Evolutionary conservation across 768 basidiomycete genomes (phyloP), one percentile per base, ranked within the genome.

Genomic region (Pisolithus sp.): DNA sequence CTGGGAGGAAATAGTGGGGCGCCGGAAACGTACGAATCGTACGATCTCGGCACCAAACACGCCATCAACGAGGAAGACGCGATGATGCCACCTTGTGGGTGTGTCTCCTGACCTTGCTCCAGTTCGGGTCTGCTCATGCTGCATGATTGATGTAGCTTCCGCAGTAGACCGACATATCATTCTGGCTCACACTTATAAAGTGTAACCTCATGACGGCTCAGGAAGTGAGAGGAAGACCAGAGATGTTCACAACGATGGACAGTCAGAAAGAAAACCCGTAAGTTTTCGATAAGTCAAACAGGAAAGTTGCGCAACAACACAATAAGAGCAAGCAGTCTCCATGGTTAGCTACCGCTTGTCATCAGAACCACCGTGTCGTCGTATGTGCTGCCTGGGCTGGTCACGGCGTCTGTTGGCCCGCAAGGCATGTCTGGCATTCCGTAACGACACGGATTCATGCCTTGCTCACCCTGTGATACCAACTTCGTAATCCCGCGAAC

Each of bases 1-100:
- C 73, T 98, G 5, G 94, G 93, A 12, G 89, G 90, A 2, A 90
- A 89, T 50, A 83, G 86, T n/a, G n/a, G n/a, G n/a, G n/a, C n/a
- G n/a, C n/a, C n/a, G n/a, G n/a, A n/a, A n/a, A n/a, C n/a, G n/a
- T n/a, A n/a, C n/a, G n/a, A n/a, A n/a, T n/a, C n/a, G n/a, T n/a
- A n/a, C n/a, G n/a, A n/a, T n/a, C n/a, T n/a, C 50, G 80, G 93
- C 2, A 71, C 80, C 2, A 87, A 94, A 52, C 76, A 83, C 49
- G 80, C 86, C 18, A 83, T 90, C 24, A 89, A 91, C 52, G 80
- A 87, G 48, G 85, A 85, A 58, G 84, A 87, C 59, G 68, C 73
- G 51, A 62, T 67, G 5, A 64, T 55, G 39, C 63, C 55, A 20
- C 62, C 60, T 50, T 40, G 73, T 71, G 55, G 57, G 71, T 53